Percentiles rank a stretch among this genome's conserved stretches.
phyloP scores from a whole-genome alignment of 805 yeast genomes.

The Sungouiella blattae region DNA sequence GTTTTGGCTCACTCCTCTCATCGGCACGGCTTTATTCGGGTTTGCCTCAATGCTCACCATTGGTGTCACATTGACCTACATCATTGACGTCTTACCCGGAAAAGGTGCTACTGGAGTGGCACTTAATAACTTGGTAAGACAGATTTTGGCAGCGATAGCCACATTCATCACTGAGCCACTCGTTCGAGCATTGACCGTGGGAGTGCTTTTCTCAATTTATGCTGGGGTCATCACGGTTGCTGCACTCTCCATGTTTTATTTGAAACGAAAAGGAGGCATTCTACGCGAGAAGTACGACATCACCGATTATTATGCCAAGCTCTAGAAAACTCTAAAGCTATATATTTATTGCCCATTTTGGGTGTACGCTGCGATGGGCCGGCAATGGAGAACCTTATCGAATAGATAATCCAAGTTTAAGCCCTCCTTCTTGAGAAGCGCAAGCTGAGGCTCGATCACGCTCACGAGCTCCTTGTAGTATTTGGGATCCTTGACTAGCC shows the following conservation, averaged over 20 bases:
- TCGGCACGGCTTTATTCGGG: conserved; percentile 81
- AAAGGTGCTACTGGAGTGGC: conserved; percentile 89
- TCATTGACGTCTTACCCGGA: conserved; percentile 83
- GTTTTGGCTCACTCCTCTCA: conserved; percentile 75
- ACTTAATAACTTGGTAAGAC: conserved; percentile 70
- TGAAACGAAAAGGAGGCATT: conserved; percentile 54
- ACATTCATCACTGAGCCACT: conserved; percentile 75
- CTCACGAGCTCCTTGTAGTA: conserved; percentile 54
- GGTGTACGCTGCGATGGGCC: no score
- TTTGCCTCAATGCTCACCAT: conserved; percentile 80
- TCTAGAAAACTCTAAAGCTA: conserved; percentile 17
- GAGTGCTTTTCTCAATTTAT: conserved; percentile 64
- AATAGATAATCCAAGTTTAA: conserved; percentile 72
- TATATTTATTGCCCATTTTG: no score
- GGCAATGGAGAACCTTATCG: conserved; percentile 31
- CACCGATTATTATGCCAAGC: conserved; percentile 51
- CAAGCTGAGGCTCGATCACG: conserved; percentile 55
- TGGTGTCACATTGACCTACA: conserved; percentile 75
- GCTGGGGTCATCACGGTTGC: conserved; percentile 53
- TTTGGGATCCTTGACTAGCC: conserved; percentile 37
- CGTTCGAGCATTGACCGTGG: conserved; percentile 62
- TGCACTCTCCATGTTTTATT: conserved; percentile 38
- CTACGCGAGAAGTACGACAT: conserved; percentile 65
- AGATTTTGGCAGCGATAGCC: conserved; percentile 70
- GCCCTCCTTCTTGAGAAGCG: conserved; percentile 60